phyloP scores from a whole-genome alignment of 225 moss, liverwort and hornwort species.

The Pseudoscleropodium purum region DNA sequence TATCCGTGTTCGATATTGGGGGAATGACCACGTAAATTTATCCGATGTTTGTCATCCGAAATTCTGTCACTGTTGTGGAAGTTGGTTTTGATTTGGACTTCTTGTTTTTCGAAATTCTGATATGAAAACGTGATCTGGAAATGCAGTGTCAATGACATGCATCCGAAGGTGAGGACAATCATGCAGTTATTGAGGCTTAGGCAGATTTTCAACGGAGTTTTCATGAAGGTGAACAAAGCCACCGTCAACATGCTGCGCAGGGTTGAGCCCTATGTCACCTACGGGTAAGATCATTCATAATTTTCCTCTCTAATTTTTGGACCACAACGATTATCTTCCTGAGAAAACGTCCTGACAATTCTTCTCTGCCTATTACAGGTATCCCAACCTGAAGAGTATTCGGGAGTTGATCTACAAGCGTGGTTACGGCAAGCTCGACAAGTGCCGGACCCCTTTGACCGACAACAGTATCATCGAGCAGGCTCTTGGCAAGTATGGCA shows the following conservation, averaged over 20 bases:
- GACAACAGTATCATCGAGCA: slow-evolving; percentile 40
- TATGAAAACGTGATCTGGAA: neutral
- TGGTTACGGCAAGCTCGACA: slow-evolving; percentile 49
- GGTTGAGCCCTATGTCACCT: slow-evolving; percentile 84
- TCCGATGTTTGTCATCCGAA: no score
- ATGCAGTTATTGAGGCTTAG: slow-evolving; percentile 65
- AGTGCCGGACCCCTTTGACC: slow-evolving; percentile 39
- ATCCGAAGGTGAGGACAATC: slow-evolving; percentile 68
- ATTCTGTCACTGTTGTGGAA: neutral
- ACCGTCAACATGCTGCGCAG: slow-evolving; percentile 72
- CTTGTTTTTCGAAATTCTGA: neutral
- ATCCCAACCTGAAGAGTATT: slow-evolving; percentile 50
- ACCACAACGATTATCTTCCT: neutral
- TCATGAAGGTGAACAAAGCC: slow-evolving; percentile 87
- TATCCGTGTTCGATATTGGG: neutral
- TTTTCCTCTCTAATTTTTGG: neutral
- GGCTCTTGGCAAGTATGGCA: slow-evolving; percentile 40
- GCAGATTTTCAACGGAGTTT: slow-evolving; percentile 81
- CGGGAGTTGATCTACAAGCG: slow-evolving; percentile 73
- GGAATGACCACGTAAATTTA: neutral
- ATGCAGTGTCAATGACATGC: slow-evolving; percentile 69
- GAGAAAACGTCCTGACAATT: neutral
- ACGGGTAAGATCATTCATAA: slow-evolving; percentile 28
- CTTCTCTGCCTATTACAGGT: neutral
- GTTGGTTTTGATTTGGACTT: neutral